Evolutionary conservation across 2,329 filamentous ascomycete genomes (phyloP).

Genomic region (Aspergillus pseudoviridinutans): DNA sequence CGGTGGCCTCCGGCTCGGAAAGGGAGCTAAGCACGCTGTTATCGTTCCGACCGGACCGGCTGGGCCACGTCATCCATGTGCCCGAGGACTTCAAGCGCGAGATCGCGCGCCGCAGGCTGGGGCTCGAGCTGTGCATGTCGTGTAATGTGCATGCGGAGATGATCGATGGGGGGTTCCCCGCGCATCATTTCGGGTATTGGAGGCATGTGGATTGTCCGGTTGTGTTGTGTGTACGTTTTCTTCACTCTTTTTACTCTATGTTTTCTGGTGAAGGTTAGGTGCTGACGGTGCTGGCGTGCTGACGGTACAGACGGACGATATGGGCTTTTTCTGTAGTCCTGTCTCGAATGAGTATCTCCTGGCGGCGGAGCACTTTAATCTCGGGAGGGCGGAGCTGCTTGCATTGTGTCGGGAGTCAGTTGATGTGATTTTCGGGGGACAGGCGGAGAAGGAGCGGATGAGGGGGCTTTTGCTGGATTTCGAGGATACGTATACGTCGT

Average conservation of each 20-base stretch:
- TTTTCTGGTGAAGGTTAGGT: neutral
- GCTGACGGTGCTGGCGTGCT: constrained; percentile 11
- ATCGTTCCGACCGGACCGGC: constrained; percentile 60
- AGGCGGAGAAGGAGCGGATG: constrained; percentile 51
- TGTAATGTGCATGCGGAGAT: constrained; percentile 77
- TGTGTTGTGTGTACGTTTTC: constrained; percentile 61
- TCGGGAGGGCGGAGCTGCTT: constrained; percentile 49
- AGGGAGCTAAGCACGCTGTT: constrained; percentile 63
- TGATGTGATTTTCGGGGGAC: constrained; percentile 62
- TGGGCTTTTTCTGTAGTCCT: constrained; percentile 73
- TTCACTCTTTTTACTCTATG: constrained; percentile 1
- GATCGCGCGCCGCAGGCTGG: constrained; percentile 54
- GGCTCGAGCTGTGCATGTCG: constrained; percentile 72
- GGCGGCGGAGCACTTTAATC: constrained; percentile 65
- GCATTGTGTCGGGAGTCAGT: constrained; percentile 59
- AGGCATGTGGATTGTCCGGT: constrained; percentile 56
- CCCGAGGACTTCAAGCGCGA: constrained; percentile 55
- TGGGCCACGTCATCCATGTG: constrained; percentile 78
- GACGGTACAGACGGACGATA: constrained; percentile 70
- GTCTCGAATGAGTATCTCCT: constrained; percentile 74
- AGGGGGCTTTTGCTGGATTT: constrained; percentile 20
- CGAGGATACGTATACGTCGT: constrained; percentile 5
- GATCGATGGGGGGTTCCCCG: constrained; percentile 60
- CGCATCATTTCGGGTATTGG: constrained; percentile 79
- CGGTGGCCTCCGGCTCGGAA: constrained; percentile 52